Percentiles rank a stretch among this genome's conserved stretches.
Conservation (phyloP, 805 yeast species). For the Ogataea populi-albae region DNA sequence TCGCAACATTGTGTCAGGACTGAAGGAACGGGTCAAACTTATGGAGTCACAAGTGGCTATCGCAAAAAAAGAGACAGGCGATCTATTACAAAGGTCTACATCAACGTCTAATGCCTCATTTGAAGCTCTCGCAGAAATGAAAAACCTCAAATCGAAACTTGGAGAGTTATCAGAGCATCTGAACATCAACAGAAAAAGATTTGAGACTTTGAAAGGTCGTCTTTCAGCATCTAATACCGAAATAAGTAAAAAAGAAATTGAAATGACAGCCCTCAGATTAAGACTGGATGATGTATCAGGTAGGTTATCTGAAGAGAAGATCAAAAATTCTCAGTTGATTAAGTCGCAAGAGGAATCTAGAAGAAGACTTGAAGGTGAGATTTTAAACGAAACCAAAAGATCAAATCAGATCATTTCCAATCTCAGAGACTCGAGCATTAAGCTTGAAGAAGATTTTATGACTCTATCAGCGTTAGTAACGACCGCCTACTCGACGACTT, state of each 20-base stretch:
- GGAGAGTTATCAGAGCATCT: constrained; percentile 10
- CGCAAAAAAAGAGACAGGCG: constrained; percentile 4
- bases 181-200: constrained; percentile 9
- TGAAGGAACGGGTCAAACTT: constrained; percentile 9
- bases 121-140: constrained; percentile 9
- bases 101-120: constrained; percentile 3
- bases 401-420: no score
- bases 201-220: constrained; percentile 16
- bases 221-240: constrained; percentile 9
- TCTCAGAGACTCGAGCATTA: no score
- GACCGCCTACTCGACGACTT: no score
- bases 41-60: constrained; percentile 7
- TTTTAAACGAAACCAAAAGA: constrained; percentile 11
- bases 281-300: constrained; percentile 44
- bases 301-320: constrained; percentile 45
- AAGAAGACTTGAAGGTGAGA: constrained; percentile 9
- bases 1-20: constrained; percentile 4
- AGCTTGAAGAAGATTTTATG: no score
- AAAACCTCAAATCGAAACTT: constrained; percentile 8
- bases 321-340: constrained; percentile 32
- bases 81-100: constrained; percentile 6
- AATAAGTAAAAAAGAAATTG: constrained; percentile 12
- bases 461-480: no score
- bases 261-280: constrained; percentile 33
- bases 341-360: constrained; percentile 17